Conservation (phyloP, 176 grass and related monocot species). For the Lolium perenne region DNA sequence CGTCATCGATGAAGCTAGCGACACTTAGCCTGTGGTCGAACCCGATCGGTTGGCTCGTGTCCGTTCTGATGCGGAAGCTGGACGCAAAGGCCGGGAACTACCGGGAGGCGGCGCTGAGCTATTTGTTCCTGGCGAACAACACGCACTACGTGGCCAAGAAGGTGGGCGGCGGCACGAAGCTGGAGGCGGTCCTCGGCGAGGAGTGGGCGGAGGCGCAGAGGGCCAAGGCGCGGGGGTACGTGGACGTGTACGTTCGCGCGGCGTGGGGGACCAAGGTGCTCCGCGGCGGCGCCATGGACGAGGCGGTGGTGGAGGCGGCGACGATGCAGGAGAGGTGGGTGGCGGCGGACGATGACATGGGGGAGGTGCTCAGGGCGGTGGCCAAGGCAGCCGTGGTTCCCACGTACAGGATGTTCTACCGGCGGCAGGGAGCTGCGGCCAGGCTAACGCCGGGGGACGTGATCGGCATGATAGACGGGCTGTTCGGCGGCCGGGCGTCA, state of each 20-base stretch:
- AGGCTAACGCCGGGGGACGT: conserved; percentile 49
- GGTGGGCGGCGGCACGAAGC: conserved; percentile 40
- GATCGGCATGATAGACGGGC: conserved; percentile 41
- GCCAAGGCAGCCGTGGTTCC: conserved; percentile 55
- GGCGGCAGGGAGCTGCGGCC: conserved; percentile 26
- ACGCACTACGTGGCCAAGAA: conserved; percentile 65
- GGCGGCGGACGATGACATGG: conserved; percentile 55
- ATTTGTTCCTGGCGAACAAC: conserved; percentile 84
- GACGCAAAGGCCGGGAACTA: conserved; percentile 72
- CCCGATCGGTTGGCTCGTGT: conserved; percentile 51
- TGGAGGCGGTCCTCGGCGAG: conserved; percentile 47
- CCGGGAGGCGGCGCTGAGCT: conserved; percentile 48
- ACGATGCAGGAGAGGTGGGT: conserved; percentile 53
- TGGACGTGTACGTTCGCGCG: conserved; percentile 45
- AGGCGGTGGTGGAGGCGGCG: conserved; percentile 39
- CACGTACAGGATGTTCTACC: conserved; percentile 63
- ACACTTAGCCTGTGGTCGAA: background rate
- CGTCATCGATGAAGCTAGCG: background rate
- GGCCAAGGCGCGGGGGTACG: conserved; percentile 56
- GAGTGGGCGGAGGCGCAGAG: conserved; percentile 55
- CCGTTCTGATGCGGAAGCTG: conserved; percentile 65
- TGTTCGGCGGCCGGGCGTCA: conserved; percentile 24
- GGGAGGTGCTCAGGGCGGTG: conserved; percentile 34
- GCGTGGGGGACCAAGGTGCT: conserved; percentile 49
- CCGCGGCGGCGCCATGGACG: conserved; percentile 31